Evolutionary conservation across 768 basidiomycete species (phyloP), one percentile per base, ranked within the genome.

Genomic region (Agaricus bisporus): DNA sequence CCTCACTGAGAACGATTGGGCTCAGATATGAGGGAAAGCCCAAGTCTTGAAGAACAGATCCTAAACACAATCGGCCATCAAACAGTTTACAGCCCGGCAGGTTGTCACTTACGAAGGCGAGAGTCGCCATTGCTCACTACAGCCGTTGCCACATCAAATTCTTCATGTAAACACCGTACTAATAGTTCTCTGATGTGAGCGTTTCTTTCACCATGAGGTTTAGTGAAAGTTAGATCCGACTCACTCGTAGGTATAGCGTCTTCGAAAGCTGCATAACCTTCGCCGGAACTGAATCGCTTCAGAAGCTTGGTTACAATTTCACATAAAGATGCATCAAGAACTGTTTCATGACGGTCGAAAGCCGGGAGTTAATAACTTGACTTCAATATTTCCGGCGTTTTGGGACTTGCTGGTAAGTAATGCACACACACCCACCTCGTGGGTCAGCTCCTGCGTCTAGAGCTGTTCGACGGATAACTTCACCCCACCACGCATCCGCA

Each of bases 401-500:
- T 44, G 42, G n/a, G n/a, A 22, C 18, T 44, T 44, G 42, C 22
- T 22, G 22, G 22, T 22, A 22, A 22, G n/a, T n/a, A n/a, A n/a
- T n/a, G n/a, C 17, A 5, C 20, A 32, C 10, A 28, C n/a, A 61
- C 71, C 57, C 56, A 83, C 85, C 76, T 60, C 70, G 63, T 45
- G 76, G 64, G 66, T 85, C 72, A 3, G 83, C 89, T 1, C 87
- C 88, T 41, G 89, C 87, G 3, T 82, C 87, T 2, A 88, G 66
- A 15, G 88, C 89, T 36, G 90, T 91, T 54, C 79, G 70, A 53
- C 72, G 73, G 56, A 92, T 83, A 37, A 92, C 88, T 57, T 88
- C 83, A n/a, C 71, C 65, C 90, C 90, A 92, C 88, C 88, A 91
- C 2, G 62, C 66, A 29, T 75, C 64, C 44, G 76, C 74, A 45